phyloP scores from a whole-genome alignment of 108 stramenopile species.

The Schizochytrium sp. region DNA sequence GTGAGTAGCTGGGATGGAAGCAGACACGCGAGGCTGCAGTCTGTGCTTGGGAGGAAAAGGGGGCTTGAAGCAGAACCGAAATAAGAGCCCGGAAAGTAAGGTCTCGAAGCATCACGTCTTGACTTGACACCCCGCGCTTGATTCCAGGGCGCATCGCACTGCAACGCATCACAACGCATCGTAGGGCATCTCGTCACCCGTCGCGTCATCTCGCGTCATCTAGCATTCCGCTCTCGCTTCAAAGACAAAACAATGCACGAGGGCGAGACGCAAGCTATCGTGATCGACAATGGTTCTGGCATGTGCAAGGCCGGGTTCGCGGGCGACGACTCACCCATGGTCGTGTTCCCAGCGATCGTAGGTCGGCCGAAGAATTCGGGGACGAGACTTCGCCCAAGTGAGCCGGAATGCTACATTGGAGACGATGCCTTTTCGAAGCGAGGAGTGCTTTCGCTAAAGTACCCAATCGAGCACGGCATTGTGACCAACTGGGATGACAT shows the following conservation, averaged over 20 bases:
- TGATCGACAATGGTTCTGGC: conserved; percentile 51
- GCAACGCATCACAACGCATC: too few species aligned
- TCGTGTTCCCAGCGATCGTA: conserved; percentile 90
- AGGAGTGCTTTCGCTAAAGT: conserved; percentile 81
- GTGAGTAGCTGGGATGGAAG: too few species aligned
- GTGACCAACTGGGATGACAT: conserved; percentile 97
- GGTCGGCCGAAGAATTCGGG: conserved; percentile 92
- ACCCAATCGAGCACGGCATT: conserved; percentile 99
- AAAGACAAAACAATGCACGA: background rate
- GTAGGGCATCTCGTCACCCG: too few species aligned
- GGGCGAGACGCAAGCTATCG: conserved; percentile 32
- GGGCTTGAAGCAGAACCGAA: too few species aligned
- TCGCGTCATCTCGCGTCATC: too few species aligned
- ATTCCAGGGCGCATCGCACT: too few species aligned
- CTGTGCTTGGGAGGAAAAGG: too few species aligned
- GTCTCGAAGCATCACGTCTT: too few species aligned
- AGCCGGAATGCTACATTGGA: conserved; percentile 98
- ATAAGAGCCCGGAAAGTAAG: too few species aligned
- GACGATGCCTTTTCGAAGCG: conserved; percentile 96
- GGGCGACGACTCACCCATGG: conserved; percentile 59
- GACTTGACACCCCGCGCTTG: too few species aligned
- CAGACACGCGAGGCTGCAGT: too few species aligned
- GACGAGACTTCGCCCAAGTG: conserved; percentile 98
- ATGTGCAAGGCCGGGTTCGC: conserved; percentile 57
- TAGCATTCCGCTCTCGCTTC: too few species aligned